Percentiles rank a stretch among this genome's conserved stretches.
These are phyloP conservation scores for Globisporangium radiosum DNA, from an alignment of 352 stramenopile genomes.

Conservation along the genomic window DNA sequence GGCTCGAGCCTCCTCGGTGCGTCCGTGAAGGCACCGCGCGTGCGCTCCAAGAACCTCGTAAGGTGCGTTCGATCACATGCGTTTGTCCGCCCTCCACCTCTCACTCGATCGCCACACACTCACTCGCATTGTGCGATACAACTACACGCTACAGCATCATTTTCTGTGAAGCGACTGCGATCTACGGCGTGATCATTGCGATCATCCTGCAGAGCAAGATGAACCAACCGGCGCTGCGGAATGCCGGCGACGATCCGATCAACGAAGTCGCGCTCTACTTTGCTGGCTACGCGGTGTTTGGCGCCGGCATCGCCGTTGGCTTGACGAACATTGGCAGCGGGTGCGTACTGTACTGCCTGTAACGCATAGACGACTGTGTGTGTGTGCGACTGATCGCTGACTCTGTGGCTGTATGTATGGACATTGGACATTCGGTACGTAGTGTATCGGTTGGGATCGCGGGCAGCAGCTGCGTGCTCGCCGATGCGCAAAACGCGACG, in stretches of 20 bases:
- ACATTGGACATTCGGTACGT: background rate
- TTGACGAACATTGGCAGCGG: slow-evolving; percentile 97
- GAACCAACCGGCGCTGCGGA: slow-evolving; percentile 62
- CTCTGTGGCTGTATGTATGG: background rate
- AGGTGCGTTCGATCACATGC: slow-evolving; percentile 27
- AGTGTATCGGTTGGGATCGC: slow-evolving; percentile 97
- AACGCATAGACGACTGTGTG: background rate
- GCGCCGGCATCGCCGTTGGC: slow-evolving; percentile 94
- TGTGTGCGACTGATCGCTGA: background rate
- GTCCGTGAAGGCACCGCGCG: slow-evolving; percentile 97
- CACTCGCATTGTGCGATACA: background rate
- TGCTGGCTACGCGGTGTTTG: slow-evolving; percentile 97
- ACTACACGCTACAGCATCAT: slow-evolving; percentile 86
- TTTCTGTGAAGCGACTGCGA: slow-evolving; percentile 99
- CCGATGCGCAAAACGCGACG: slow-evolving; percentile 96
- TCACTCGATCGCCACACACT: too few species aligned
- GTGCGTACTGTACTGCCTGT: slow-evolving; percentile 27
- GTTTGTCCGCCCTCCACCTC: background rate
- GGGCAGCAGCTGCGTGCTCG: slow-evolving; percentile 96
- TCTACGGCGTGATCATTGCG: slow-evolving; percentile 99
- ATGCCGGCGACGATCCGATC: slow-evolving; percentile 57
- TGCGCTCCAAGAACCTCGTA: slow-evolving; percentile 99
- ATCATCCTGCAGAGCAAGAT: slow-evolving; percentile 99
- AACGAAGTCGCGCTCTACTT: slow-evolving; percentile 89
- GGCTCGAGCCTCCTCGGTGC: slow-evolving; percentile 96